Base-by-base conservation (phyloP, 2,329 filamentous ascomycete genomes). In the Madurella mycetomatis region DNA sequence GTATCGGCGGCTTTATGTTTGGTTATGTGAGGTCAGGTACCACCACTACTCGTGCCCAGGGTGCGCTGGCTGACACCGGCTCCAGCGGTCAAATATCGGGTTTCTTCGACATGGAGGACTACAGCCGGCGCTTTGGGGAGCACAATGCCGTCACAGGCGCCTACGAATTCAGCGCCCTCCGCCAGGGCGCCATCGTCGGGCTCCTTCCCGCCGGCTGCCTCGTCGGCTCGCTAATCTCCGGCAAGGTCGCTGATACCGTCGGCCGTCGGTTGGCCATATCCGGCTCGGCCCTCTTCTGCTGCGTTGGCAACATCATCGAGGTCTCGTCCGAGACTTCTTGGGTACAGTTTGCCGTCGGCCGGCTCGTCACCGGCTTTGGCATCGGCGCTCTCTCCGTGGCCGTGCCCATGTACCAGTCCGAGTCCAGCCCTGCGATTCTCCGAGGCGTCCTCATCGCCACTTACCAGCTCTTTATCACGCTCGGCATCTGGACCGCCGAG, bases 391-490 rank as follows among this genome's bases (percentile, higher is more conserved):
- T 88, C 1, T 84, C 80, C 9, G 78, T 87, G 5, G 69, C 84
- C 12, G 83, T 85, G 0, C 84, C 84, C n/a, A 85, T 89, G 82
- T 89, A 87, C 65, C 84, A 88, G 63, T 81, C 81, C n/a, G 86
- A 90, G 69, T 86, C 80, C 5, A 81, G 83, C 0, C 86, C 86
- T 0, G 77, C 82, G 13, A 83, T 82, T 67, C 81, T 89, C 47
- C 78, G 86, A 60, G 85, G 84, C 52, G 76, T 81, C 4, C 76
- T 88, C 58, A 81, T 89, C 47, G 79, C 79, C 45, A 79, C 78
- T 12, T 89, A 88, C 68, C 86, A 89, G 71, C 75, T 89, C 3
- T 85, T 88, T 70, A 87, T 89, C 68, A 88, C 85, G 0, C 70
- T 87, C 44, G 86, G 86, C 25, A 88, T 88, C 62, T 83, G 79